Evolutionary conservation across 1,284 basidiomycete species (phyloP).

Genomic region (Trichosporon faecale): DNA sequence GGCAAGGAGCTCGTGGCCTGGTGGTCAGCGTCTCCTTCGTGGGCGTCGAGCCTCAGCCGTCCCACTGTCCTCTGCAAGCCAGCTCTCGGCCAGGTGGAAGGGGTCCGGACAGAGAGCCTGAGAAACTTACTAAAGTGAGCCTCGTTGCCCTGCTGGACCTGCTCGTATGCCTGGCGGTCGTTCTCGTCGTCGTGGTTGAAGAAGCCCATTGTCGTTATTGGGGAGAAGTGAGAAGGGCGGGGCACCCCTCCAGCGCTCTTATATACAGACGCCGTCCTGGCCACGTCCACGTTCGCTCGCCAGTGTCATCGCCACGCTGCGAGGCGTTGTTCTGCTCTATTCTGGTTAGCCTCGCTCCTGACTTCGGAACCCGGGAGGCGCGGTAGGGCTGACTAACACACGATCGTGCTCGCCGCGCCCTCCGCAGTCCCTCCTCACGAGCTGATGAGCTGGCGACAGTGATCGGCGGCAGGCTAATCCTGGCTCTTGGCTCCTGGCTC

Average conservation of each 20-base stretch:
- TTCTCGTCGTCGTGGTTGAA: conserved; percentile 31
- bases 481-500: no score
- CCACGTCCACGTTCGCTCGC: not conserved
- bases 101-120: no score
- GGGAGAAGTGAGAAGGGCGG: not conserved
- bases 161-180: conserved; percentile 27
- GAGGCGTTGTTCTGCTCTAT: not conserved
- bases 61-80: no score
- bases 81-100: no score
- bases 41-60: no score
- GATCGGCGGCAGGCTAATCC: not conserved
- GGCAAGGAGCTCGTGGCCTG: conserved; percentile 20
- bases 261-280: not conserved
- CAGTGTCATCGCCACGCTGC: not conserved
- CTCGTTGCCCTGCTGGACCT: conserved; percentile 21
- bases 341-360: not conserved
- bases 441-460: not conserved
- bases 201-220: conserved; percentile 26
- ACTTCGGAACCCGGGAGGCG: not conserved
- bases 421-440: no score
- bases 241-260: not conserved
- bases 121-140: conserved; percentile 22
- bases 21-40: not conserved
- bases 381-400: not conserved
- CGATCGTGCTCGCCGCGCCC: no score